A percentile compares a stretch with the other conserved stretches of the same genome.
phyloP scores from a whole-genome alignment of 768 basidiomycete genomes.

The Pholiota microspora region DNA sequence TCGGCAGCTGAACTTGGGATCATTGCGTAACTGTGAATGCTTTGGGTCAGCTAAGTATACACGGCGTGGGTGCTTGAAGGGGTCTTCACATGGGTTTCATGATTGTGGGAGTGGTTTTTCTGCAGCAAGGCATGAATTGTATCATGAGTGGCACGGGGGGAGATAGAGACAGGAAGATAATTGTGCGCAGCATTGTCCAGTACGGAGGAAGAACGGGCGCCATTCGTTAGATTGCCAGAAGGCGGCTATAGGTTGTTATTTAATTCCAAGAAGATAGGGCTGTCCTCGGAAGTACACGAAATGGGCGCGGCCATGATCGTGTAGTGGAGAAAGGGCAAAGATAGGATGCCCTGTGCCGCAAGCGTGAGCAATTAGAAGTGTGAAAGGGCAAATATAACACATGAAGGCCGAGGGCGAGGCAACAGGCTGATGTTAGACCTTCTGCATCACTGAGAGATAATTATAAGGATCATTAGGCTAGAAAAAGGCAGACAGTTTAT shows the following conservation, averaged over 20 bases:
- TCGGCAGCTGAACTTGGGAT: not conserved
- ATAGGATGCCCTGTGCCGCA: not conserved
- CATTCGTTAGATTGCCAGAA: not conserved
- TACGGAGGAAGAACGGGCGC: not conserved
- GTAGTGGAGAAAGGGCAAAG: not conserved
- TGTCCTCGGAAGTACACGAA: not conserved
- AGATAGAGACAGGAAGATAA: not conserved
- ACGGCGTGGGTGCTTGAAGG: not conserved
- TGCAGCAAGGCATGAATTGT: not conserved
- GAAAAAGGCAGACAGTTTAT: constrained; percentile 2
- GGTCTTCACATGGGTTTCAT: not conserved
- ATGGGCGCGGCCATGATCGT: not conserved
- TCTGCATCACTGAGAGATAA: not conserved
- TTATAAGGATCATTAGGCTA: not conserved
- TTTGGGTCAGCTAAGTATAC: not conserved
- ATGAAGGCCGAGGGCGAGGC: not conserved
- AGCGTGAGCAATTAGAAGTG: not conserved
- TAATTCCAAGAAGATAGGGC: no score
- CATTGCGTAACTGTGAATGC: not conserved
- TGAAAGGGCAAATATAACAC: not conserved
- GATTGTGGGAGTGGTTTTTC: not conserved
- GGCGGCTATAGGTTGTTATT: not conserved
- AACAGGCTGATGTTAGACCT: not conserved
- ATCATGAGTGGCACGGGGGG: not conserved
- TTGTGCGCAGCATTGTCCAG: not conserved